Evolutionary conservation across 306 rosid species (phyloP), one percentile per base, ranked within the genome.

Genomic region (Sicyos baderoa): DNA sequence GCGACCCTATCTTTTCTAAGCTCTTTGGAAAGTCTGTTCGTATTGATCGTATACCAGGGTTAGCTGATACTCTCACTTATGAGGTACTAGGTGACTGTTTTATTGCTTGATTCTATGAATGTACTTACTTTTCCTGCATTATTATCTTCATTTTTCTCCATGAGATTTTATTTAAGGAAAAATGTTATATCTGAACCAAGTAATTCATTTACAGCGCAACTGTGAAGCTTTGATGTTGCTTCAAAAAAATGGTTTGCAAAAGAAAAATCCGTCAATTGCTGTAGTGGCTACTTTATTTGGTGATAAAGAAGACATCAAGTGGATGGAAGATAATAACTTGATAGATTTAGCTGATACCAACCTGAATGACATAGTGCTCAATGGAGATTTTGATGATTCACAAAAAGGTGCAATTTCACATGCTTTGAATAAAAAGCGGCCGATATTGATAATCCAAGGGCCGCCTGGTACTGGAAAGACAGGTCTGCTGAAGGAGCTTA

Each of bases 391-490:
- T 18, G 93, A 89, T 73, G 70, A 75, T 73, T 83, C 93, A 66
- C 96, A 89, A 76, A 54, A 23, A 73, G 80, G 80, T 58, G 79
- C 93, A 69, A 80, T 85, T 77, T 84, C 93, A 52, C 64, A 79
- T 54, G 96, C 87, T 74, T 76, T 86, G 80, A 89, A 89, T 79
- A 87, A 79, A 77, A 87, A 81, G 82, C 76, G 93, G 76, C 89
- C 90, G 16, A 37, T 86, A 42, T 72, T 87, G 84, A 82, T 89
- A 70, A 85, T 89, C 81, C 96, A 87, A 82, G 96, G 96, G 71
- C 96, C 96, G 74, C 96, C 96, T 23, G 96, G 96, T 59, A 83
- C 96, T 14, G 96, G 96, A 59, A 89, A 89, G 86, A 86, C 93
- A 48, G 89, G 87, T 76, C 77, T 89, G 81, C 93, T 89, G 27